Evolutionary conservation across 148 eudicot genomes (phyloP), one percentile per base, ranked within the genome.

Genomic region (Vaccinium vitisidaea): DNA sequence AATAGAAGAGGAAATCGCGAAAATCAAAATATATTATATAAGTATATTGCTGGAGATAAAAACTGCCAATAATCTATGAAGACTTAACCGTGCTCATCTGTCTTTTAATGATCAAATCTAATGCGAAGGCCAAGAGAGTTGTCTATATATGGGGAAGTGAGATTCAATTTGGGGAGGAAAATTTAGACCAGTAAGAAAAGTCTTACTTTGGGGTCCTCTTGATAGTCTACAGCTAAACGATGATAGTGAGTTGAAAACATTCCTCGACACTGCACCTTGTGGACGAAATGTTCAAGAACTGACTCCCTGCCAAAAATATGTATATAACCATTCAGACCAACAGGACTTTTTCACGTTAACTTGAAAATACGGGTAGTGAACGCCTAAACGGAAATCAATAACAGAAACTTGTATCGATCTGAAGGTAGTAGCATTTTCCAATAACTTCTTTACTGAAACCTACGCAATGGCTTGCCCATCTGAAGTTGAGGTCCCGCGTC

Each of bases 401-500:
- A 25, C 56, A 12, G 39, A 58, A 15, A 70, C 13, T 39, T 49
- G 21, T 6, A 56, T 48, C 30, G 9, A 36, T 32, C 6, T 48
- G 2, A 67, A 77, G 54, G 79, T 4, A 77, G 21, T 52, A 0
- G 5, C 54, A 80, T 43, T 52, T 39, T 77, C 14, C 36, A 77
- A 80, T 49, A 36, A 85, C 48, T 25, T 81, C 1, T 14, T 53
- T 61, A 50, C 16, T 70, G 46, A 85, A 84, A 91, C 98, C 84
- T 91, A 97, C 99, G 99, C 99, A 84, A 97, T 95, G 81, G 99
- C 98, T 94, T 97, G 99, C 80, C 99, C 99, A 89, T 97, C 99
- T 83, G 99, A 97, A 79, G 99, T 97, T 81, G 99, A 90, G 87
- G 99, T 97, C 83, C 99, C 99, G 85, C 99, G 98, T 85, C 99